A percentile compares a stretch with the other conserved stretches of the same genome.
These are phyloP conservation scores for Bolboschoenus planiculmis DNA, from an alignment of 176 grass and related monocot genomes.

Conservation along the genomic window DNA sequence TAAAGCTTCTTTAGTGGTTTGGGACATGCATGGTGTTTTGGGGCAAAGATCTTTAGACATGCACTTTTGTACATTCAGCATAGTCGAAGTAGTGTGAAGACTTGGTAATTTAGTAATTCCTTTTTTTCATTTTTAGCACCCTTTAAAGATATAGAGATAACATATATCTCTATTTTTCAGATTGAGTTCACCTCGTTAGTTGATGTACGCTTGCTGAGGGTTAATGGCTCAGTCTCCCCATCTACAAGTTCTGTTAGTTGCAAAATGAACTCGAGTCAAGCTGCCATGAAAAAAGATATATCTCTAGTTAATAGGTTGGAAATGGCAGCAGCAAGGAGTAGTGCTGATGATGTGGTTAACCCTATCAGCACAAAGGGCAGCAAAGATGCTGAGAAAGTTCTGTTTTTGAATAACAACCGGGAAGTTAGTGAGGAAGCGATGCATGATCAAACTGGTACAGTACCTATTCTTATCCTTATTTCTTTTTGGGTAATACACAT, in stretches of 20 bases:
- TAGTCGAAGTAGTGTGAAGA: neutral
- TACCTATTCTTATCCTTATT: neutral
- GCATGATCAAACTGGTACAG: neutral
- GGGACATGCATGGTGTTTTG: neutral
- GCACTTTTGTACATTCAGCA: neutral
- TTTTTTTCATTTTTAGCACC: neutral
- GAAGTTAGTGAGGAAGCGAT: neutral
- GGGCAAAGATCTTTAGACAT: neutral
- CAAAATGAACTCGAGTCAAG: constrained; percentile 12
- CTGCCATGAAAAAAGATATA: neutral
- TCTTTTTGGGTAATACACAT: neutral
- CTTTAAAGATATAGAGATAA: neutral
- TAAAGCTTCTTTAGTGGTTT: neutral
- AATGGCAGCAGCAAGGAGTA: neutral
- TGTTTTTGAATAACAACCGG: neutral
- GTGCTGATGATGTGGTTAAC: neutral
- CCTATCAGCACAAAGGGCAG: neutral
- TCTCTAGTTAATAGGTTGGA: constrained; percentile 8
- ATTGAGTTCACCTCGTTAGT: constrained; percentile 79
- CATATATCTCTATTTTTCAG: constrained; percentile 30
- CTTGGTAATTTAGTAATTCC: neutral
- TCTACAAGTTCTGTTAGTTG: constrained; percentile 16
- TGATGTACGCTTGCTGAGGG: constrained; percentile 65
- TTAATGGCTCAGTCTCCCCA: constrained; percentile 2
- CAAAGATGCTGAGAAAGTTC: neutral